A percentile compares a stretch with the other conserved stretches of the same genome.
Evolutionary conservation across 75 land plant species (phyloP).

Genomic region (Cunninghamia lanceolata): DNA sequence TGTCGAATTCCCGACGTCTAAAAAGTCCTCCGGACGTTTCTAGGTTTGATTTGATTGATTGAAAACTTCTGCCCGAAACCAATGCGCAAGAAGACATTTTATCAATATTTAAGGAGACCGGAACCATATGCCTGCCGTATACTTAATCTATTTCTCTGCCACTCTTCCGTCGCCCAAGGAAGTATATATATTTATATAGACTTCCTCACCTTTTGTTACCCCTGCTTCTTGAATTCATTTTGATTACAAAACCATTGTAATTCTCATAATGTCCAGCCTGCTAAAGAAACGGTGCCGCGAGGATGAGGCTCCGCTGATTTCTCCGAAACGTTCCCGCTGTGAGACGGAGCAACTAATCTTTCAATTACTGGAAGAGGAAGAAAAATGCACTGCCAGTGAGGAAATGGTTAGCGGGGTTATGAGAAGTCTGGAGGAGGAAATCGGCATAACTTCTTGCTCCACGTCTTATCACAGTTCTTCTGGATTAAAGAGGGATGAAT

Average conservation of each 20-base stretch:
- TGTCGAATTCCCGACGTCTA: not conserved
- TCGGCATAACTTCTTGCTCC: not conserved
- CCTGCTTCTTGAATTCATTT: too few relatives aligned
- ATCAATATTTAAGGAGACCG: too few relatives aligned
- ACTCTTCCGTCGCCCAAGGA: too few relatives aligned
- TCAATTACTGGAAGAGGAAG: not conserved
- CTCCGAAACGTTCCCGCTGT: not conserved
- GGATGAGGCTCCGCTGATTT: not conserved
- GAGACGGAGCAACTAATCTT: not conserved
- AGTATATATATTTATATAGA: not conserved
- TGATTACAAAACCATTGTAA: not conserved
- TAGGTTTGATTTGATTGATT: not conserved
- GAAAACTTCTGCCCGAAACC: not conserved
- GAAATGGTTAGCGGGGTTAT: not conserved
- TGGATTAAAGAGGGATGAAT: not conserved
- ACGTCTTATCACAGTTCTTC: not conserved
- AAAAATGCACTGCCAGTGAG: not conserved
- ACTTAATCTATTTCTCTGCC: too few relatives aligned
- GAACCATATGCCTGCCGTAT: too few relatives aligned
- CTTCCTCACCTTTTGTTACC: not conserved
- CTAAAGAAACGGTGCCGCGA: not conserved
- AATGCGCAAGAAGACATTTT: too few relatives aligned
- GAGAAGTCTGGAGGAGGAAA: slow-evolving; percentile 7
- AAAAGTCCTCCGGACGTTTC: not conserved
- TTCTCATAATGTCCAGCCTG: not conserved